These are phyloP conservation scores for Aspergillus bridgeri DNA, from an alignment of 495 filamentous ascomycete genomes.

Conservation along the genomic window DNA sequence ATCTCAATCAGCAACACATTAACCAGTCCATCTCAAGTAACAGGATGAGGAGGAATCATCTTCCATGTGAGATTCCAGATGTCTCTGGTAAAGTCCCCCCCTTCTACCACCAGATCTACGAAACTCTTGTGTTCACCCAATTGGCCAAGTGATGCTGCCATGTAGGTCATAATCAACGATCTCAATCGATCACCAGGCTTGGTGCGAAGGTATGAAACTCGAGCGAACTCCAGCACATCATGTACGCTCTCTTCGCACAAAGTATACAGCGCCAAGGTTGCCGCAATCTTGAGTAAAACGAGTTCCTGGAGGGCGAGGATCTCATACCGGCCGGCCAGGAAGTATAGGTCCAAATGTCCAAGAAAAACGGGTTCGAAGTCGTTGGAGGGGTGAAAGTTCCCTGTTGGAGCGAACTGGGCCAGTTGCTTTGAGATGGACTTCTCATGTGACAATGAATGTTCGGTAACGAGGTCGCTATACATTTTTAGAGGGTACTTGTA, in stretches of 20 bases:
- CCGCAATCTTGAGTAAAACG: constrained; percentile 30
- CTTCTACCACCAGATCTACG: too few relatives aligned
- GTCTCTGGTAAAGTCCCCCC: too few relatives aligned
- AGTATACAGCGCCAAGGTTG: constrained; percentile 29
- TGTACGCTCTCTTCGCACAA: constrained; percentile 22
- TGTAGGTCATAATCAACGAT: constrained; percentile 15
- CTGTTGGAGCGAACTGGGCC: constrained; percentile 6
- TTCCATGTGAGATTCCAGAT: too few relatives aligned
- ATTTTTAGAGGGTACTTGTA: background rate
- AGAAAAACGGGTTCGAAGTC: constrained; percentile 38
- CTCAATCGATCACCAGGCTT: constrained; percentile 11
- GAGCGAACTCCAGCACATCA: constrained; percentile 31
- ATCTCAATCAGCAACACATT: too few relatives aligned
- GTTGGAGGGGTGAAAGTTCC: constrained; percentile 15
- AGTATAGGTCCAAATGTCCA: constrained; percentile 36
- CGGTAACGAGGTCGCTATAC: background rate
- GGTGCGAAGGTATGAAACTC: constrained; percentile 32
- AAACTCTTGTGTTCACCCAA: too few relatives aligned
- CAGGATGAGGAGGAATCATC: too few relatives aligned
- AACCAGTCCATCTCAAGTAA: too few relatives aligned
- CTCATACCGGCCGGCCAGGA: constrained; percentile 36
- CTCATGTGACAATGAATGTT: background rate
- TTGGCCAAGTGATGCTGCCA: too few relatives aligned
- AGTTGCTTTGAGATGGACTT: too few relatives aligned
- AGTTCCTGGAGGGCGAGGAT: constrained; percentile 31